Evolutionary conservation across 2,329 filamentous ascomycete genomes (phyloP), one percentile per base, ranked within the genome.

Genomic region (Fusarium sp.): DNA sequence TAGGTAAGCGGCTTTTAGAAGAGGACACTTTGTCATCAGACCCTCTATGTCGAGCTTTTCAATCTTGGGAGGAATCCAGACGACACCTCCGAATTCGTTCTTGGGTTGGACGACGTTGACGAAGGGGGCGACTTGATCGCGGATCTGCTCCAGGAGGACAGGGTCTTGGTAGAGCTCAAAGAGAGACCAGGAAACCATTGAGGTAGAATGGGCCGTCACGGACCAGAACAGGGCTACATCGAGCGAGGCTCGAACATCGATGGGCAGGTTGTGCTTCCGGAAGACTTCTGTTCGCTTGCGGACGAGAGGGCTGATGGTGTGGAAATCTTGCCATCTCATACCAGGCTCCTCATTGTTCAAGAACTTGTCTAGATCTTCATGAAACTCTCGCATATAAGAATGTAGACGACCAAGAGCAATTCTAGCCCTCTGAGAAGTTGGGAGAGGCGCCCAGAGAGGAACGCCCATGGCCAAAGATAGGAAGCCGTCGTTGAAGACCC

Each of bases 101-200:
- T 69, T 75, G 6, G 81, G 83, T 59, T 83, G 80, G 4, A 80
- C 71, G 6, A 80, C 74, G 12, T 76, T 63, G 16, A 84, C 71
- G 40, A 74, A 79, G 0, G 80, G 79, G 9, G 77, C 78, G 62
- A 85, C 79, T 71, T 86, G 84, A 4, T 81, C 79, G 16, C 82
- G 81, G 29, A 86, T 77, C 27, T 82, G 79, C 33, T 75, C 77
- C 1, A 85, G 77, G 4, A 86, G 80, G 12, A 82, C 78, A 0
- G 79, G 74, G 24, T 85, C 83, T 11, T 81, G 79, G 65, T 81
- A 81, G 11, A 86, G 75, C 58, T 86, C 82, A 61, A 82, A 81
- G 1, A 86, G 72, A 71, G 85, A 79, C 85, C 85, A 87, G 7
- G 80, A 79, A 5, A 81, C 77, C 33, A 85, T 76, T 1, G 80